Base-by-base conservation (phyloP, 2,329 filamentous ascomycete species). In the Aspergillus quadricinctus region DNA sequence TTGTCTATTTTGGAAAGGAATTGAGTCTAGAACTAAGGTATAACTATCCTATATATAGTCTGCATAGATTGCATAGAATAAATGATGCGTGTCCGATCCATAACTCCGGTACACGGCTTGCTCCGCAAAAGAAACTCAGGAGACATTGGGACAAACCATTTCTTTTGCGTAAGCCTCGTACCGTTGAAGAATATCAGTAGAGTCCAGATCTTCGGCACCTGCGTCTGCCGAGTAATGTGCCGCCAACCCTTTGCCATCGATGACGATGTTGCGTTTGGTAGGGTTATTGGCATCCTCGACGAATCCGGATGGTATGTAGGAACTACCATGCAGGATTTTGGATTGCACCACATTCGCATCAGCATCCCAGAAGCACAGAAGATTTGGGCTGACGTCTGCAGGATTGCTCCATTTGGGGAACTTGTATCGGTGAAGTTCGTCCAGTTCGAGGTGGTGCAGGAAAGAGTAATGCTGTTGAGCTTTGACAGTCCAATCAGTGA, bases 121-220 rank as follows among this genome's bases (percentile, higher is more conserved):
- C 31, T 37, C 14, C 6, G 31, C 14, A 17, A 6, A 5, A 0
- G 14, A 14, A 35, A 7, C 4, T 35, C 14, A 64, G 17, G 46
- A 19, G 17, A 53, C 61, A 11, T 60, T 50, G 17, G 59, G 61
- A 57, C 82, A 85, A 17, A 83, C 75, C 23, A 75, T 77, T 61
- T 84, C 80, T 40, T 76, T 71, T 0, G 82, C 83, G 67, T 80
- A 84, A 1, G 75, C 73, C 14, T 77, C 74, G 64, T 83, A 85
- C 31, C 83, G 73, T 40, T 78, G 75, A 8, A 85, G 68, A 17
- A 84, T 70, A 62, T 85, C 82, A 0, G 82, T 84, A 51, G 73
- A 69, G n/a, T 77, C 74, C 54, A 84, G 54, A 8, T 74, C 72
- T 7, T 70, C 63, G 57, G 78, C 75, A 7, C 57, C 64, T 25